Evolutionary conservation across 2,329 filamentous ascomycete species (phyloP), one percentile per base, ranked within the genome.

Genomic region (Fusarium sp.): DNA sequence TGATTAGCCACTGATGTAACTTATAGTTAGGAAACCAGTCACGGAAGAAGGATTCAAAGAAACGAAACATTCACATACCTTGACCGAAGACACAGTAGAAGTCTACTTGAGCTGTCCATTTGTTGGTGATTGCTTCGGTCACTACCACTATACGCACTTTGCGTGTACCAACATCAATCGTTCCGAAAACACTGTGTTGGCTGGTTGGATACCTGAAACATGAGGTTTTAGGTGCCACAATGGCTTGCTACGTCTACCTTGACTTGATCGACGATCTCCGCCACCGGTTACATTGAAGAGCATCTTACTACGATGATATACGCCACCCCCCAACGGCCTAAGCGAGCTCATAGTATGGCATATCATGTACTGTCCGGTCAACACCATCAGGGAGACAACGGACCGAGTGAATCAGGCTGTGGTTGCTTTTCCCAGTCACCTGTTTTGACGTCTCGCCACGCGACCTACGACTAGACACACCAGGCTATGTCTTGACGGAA

Each of bases 251-350:
- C 23, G 18, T 44, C 13, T 47, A 38, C 18, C 30, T 30, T 11
- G n/a, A 23, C 34, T 40, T 34, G 60, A 62, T 62, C 50, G 62
- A 61, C 58, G 41, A 58, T 63, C 55, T 53, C 30, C 33, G 28
- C 46, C 51, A 46, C 33, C 30, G 40, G 67, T 53, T 67, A 61
- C 57, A 67, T 57, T 51, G 37, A 23, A 62, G 46, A 54, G 47
- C 34, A 36, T 45, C 52, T 33, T 56, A 41, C 16, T 20, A 31
- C 31, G 40, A 15, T 20, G 40, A 15, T 20, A 34, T 62, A 46
- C 53, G 46, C 62, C 62, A 65, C 62, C 60, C 60, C 60, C 53
- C 62, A 65, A 65, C 23, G 26, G 31, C 20, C 41, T 38, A 33
- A 47, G 16, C 13, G 44, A 11, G 36, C 33, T 26, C 20, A 60